Evolutionary conservation across 1,284 basidiomycete genomes (phyloP).

Genomic region (Papiliotrema terrestris): DNA sequence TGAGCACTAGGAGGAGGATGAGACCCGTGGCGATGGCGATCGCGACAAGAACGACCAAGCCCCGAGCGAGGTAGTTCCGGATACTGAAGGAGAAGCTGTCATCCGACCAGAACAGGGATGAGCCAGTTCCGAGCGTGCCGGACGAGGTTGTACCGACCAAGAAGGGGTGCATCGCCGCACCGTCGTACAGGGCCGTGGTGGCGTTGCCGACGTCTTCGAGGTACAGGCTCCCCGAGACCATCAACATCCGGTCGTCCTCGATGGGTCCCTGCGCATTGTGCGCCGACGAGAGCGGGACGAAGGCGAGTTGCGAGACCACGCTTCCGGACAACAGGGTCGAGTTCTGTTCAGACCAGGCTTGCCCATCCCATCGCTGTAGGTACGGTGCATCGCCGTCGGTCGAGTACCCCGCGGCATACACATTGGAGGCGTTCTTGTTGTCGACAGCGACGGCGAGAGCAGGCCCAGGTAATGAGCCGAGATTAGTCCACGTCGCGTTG

Average conservation of each 20-base stretch:
- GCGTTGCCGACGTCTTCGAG: slow-evolving; percentile 68
- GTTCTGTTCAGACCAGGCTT: slow-evolving; percentile 63
- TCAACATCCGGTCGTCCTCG: slow-evolving; percentile 80
- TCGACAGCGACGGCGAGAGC: slow-evolving; percentile 86
- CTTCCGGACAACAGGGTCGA: slow-evolving; percentile 42
- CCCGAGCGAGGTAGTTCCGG: slow-evolving; percentile 75
- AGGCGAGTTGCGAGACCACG: slow-evolving; percentile 70
- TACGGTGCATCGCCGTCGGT: slow-evolving; percentile 63
- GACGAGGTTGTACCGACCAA: slow-evolving; percentile 64
- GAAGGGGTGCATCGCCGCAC: slow-evolving; percentile 77
- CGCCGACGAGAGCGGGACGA: slow-evolving; percentile 79
- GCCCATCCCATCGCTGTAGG: slow-evolving; percentile 76
- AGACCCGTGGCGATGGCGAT: slow-evolving; percentile 95
- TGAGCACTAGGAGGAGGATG: slow-evolving; percentile 84
- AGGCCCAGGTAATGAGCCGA: slow-evolving; percentile 82
- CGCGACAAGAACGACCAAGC: slow-evolving; percentile 92
- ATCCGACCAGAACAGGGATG: slow-evolving; percentile 77
- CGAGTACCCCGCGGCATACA: slow-evolving; percentile 84
- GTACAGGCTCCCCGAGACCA: slow-evolving; percentile 77
- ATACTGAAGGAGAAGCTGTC: slow-evolving; percentile 69
- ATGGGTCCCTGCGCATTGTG: slow-evolving; percentile 63
- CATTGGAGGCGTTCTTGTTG: slow-evolving; percentile 70
- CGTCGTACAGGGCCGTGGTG: slow-evolving; percentile 84
- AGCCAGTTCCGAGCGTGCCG: slow-evolving; percentile 69
- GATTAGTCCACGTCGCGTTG: slow-evolving; percentile 67